These are phyloP conservation scores for Penicillium bovifimosum DNA, from an alignment of 495 filamentous ascomycete species.

Conservation along the genomic window DNA sequence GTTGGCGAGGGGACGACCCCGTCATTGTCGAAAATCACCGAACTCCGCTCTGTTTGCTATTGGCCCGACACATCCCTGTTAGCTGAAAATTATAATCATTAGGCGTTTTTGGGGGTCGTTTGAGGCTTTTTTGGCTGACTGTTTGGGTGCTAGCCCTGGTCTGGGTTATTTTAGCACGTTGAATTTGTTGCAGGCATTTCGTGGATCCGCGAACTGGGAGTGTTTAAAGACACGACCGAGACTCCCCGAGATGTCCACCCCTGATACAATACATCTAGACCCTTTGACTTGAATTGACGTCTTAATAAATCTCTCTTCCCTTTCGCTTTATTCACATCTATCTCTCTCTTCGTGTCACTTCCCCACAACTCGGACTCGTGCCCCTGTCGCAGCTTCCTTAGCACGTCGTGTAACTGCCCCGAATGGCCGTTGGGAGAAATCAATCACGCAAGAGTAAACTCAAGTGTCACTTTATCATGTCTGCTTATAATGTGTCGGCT, in stretches of 20 bases:
- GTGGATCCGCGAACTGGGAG: background rate
- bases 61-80: background rate
- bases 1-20: slow-evolving; percentile 12
- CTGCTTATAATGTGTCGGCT: background rate
- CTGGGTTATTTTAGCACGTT: background rate
- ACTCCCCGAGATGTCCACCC: background rate
- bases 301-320: background rate
- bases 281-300: background rate
- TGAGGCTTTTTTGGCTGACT: background rate
- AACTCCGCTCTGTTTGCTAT: background rate
- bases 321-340: background rate
- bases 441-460: background rate
- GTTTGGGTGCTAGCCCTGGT: background rate
- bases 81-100: background rate
- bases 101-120: background rate
- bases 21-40: slow-evolving; percentile 37
- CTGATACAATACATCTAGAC: background rate
- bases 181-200: background rate
- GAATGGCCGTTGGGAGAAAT: background rate
- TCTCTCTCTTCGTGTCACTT: background rate
- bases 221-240: background rate
- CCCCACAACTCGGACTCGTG: background rate
- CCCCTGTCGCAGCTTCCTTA: background rate
- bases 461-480: background rate
- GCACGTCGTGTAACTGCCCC: background rate